These are phyloP conservation scores for Ganoderma sinense DNA, from an alignment of 1,284 basidiomycete species.

Conservation along the genomic window DNA sequence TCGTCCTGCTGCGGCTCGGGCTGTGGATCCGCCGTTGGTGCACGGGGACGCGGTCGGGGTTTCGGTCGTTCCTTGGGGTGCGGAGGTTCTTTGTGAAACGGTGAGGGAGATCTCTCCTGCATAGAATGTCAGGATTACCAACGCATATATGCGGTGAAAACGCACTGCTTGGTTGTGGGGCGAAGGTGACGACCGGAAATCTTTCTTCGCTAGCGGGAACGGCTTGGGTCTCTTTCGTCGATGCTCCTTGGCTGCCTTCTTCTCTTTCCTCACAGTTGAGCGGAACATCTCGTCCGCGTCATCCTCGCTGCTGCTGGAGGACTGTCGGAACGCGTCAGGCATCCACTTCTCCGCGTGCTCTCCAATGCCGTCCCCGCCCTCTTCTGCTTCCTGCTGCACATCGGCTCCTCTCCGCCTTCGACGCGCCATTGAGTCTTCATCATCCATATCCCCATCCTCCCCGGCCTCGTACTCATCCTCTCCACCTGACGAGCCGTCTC, in stretches of 20 bases:
- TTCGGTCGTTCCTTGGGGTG: constrained; percentile 1
- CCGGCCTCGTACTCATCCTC: constrained; percentile 28
- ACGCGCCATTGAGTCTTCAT: constrained; percentile 20
- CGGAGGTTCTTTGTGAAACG: not conserved
- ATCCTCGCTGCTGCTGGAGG: constrained; percentile 28
- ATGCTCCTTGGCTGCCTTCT: constrained; percentile 21
- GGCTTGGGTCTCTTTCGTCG: constrained; percentile 17
- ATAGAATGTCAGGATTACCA: not conserved
- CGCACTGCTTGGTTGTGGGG: constrained; percentile 9
- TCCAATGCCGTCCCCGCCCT: not conserved
- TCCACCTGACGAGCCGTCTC: constrained; percentile 20
- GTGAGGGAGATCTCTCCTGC: not conserved
- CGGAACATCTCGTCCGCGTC: constrained; percentile 14
- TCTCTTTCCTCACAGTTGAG: constrained; percentile 6
- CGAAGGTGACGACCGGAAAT: constrained; percentile 9
- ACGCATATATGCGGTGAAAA: not conserved
- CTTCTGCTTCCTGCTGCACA: constrained; percentile 1
- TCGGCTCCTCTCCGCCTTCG: constrained; percentile 21
- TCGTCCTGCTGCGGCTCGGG: too few species aligned
- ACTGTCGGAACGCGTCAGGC: constrained; percentile 23
- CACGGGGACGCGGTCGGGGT: constrained; percentile 6
- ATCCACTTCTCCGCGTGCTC: constrained; percentile 7
- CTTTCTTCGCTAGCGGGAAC: constrained; percentile 23
- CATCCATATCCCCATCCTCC: constrained; percentile 18
- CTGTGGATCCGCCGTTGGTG: not conserved